Base-by-base conservation (phyloP, 2,329 filamentous ascomycete genomes). In the Pseudogymnoascus sp. region DNA sequence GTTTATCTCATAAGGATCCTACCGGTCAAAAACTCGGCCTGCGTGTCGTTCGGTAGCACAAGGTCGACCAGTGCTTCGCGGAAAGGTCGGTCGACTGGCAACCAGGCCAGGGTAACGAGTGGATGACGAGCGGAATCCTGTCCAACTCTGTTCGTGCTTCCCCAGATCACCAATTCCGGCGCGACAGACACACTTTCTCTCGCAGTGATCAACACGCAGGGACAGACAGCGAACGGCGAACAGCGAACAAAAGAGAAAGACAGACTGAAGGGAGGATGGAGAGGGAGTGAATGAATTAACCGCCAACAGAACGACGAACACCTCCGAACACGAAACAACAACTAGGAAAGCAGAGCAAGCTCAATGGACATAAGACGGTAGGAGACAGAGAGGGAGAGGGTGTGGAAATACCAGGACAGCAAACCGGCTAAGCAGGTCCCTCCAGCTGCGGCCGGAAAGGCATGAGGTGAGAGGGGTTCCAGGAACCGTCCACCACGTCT, bases 51-150 rank as follows among this genome's bases (percentile, higher is more conserved):
- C 33, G 43, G 25, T 53, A 18, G 2, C 2, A 30, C 28, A 25
- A 53, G 25, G n/a, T 53, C 43, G 25, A 30, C n/a, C n/a, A 33
- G 43, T 53, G 43, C 25, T 53, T 53, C 9, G 25, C 43, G n/a
- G 43, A 53, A 53, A 33, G 75, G 43, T 74, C 70, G 1, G 67
- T 72, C 2, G 71, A 73, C 28, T 74, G 72, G 72, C 61, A 63
- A 9, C 63, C 70, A 25, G 15, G 14, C 2, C 30, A 63, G 14
- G 66, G 73, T 62, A 71, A 75, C 58, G 66, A 67, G 12, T 60
- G 43, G 25, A 53, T 53, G 43, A 25, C 25, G 43, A 53, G 43
- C n/a, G 25, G 43, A 33, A 33, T 53, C 43, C 43, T 53, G 43
- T 50, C 43, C 43, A 14, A 50, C 43, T 50, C 25, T 50, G n/a